phyloP scores from a whole-genome alignment of 2,329 filamentous ascomycete species.

The Neonectria hederae region DNA sequence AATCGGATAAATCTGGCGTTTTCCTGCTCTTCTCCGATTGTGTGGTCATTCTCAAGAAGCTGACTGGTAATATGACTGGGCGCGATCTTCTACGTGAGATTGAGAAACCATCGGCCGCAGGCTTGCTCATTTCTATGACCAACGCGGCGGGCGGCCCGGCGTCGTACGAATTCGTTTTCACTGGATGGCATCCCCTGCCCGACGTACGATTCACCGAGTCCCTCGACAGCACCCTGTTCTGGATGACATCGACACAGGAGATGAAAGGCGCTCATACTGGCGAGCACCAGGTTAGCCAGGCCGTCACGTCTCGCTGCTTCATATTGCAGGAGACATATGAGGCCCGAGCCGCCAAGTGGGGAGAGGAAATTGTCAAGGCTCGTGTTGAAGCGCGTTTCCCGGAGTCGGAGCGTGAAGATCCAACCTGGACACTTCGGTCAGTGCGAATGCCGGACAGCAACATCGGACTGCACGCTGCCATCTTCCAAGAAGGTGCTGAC shows the following conservation, averaged over 20 bases:
- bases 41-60: slow-evolving; percentile 79
- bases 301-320: slow-evolving; percentile 72
- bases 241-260: slow-evolving; percentile 72
- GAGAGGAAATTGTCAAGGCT: slow-evolving; percentile 88
- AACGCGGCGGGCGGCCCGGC: slow-evolving; percentile 69
- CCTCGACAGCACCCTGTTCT: slow-evolving; percentile 69
- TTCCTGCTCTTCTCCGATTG: slow-evolving; percentile 87
- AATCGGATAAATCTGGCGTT: slow-evolving; percentile 69
- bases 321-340: slow-evolving; percentile 80
- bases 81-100: slow-evolving; percentile 84
- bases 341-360: slow-evolving; percentile 77
- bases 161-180: slow-evolving; percentile 77
- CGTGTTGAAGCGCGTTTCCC: slow-evolving; percentile 85
- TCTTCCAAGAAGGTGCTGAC: slow-evolving; percentile 76
- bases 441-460: slow-evolving; percentile 69
- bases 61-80: slow-evolving; percentile 70
- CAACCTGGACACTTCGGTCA: slow-evolving; percentile 82
- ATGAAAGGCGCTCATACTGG: slow-evolving; percentile 65
- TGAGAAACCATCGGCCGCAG: slow-evolving; percentile 78
- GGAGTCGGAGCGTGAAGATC: slow-evolving; percentile 82
- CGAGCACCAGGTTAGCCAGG: slow-evolving; percentile 52
- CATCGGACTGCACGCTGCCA: slow-evolving; percentile 69
- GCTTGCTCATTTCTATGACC: slow-evolving; percentile 70
- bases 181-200: slow-evolving; percentile 74
- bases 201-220: slow-evolving; percentile 80